Base-by-base conservation (phyloP, 164 flowering plant genomes). In the Brasenia schreberi region DNA sequence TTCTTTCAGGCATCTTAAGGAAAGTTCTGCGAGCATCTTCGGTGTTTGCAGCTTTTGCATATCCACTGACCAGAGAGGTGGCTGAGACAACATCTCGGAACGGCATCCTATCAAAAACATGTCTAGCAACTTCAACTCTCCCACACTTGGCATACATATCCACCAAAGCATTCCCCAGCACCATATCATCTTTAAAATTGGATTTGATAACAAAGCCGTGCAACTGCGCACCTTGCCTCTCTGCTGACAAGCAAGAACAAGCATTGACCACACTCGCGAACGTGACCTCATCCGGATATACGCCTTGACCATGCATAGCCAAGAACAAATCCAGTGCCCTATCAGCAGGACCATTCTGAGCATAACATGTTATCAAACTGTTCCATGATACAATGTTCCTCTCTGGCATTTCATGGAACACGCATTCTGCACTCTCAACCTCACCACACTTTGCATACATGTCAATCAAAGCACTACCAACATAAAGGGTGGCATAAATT, bases 121-220 rank as follows among this genome's bases (percentile, higher is more conserved):
- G 62, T 42, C 74, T 70, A 18, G 77, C 74, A 58, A 65, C 77
- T 63, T 64, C 68, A 53, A 74, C 68, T 19, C 68, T 65, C 18
- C 68, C 19, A 42, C 74, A 74, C 62, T 71, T 74, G 27, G 74
- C 77, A 12, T 74, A 74, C 77, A 74, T 74, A 43, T 74, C 77
- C 49, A 74, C 74, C 19, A 74, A 66, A 7, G 74, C 77, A 65
- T 74, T 74, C 59, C 71, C 63, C 42, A 74, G 44, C 10, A 74
- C 66, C 7, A 71, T 65, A 68, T 74, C 77, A 68, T 65, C 61
- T 14, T 73, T 68, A 53, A 70, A 71, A 33, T 45, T 63, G 33
- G 61, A 68, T 53, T 70, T 71, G n/a, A 74, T 44, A n/a, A 43
- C 64, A 9, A 60, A 19, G 12, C 64, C 74, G 65, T 74, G 74